phyloP scores from a whole-genome alignment of 2,329 filamentous ascomycete genomes.

The Trichoderma guizhouense region DNA sequence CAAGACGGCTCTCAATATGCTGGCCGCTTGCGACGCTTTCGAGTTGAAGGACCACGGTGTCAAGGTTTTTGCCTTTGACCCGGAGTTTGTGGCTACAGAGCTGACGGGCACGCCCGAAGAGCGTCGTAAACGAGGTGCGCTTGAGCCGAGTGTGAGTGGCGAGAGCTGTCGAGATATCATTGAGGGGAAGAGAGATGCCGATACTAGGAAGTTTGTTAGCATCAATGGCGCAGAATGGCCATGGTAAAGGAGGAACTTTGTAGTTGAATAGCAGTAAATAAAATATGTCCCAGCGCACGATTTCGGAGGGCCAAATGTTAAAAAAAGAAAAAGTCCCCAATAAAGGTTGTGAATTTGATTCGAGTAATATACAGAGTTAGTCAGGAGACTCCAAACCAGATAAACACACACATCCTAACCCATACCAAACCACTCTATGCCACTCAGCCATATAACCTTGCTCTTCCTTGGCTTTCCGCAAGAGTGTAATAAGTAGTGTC shows the following conservation, averaged over 20 bases:
- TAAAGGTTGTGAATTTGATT: not conserved
- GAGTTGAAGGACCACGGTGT: conserved; percentile 27
- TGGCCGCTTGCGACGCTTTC: conserved; percentile 28
- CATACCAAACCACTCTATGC: not conserved
- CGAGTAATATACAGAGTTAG: conserved; percentile 9
- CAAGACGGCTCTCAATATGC: conserved; percentile 39
- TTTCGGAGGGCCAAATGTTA: not conserved
- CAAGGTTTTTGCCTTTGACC: conserved; percentile 33
- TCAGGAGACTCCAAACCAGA: not conserved
- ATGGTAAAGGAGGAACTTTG: not conserved
- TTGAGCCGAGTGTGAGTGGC: conserved; percentile 9
- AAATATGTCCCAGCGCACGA: not conserved
- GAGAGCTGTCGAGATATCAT: conserved; percentile 18
- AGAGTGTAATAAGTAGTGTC: not conserved
- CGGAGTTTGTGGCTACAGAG: conserved; percentile 34
- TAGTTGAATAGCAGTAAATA: not conserved
- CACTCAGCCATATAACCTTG: not conserved
- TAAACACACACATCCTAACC: not conserved
- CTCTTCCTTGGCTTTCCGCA: not conserved
- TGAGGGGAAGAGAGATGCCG: conserved; percentile 17
- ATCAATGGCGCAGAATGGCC: not conserved
- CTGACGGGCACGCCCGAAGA: conserved; percentile 27
- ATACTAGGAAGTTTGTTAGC: conserved; percentile 19
- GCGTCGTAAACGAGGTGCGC: not conserved
- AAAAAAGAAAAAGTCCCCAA: not conserved